Evolutionary conservation across 768 basidiomycete genomes (phyloP).

Genomic region (Rhizopogon salebrosus): DNA sequence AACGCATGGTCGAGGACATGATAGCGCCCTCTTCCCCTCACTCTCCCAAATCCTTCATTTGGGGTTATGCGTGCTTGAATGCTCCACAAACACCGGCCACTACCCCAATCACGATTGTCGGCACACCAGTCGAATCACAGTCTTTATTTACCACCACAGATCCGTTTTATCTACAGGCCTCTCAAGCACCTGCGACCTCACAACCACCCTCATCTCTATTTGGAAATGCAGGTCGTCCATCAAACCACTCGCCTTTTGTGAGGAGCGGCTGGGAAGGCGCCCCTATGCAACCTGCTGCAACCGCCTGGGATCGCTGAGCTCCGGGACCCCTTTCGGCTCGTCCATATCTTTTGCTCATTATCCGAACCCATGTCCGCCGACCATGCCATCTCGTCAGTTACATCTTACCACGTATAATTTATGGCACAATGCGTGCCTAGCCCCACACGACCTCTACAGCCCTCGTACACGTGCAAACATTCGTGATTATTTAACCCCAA

Average conservation of each 20-base stretch:
- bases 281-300: background rate
- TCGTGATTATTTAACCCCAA: constrained; percentile 1
- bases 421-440: background rate
- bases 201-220: constrained; percentile 30
- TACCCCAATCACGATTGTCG: constrained; percentile 9
- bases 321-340: background rate
- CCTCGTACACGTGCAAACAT: background rate
- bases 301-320: background rate
- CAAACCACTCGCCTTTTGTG: constrained; percentile 37
- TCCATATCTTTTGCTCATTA: background rate
- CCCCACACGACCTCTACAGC: background rate
- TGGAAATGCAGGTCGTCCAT: constrained; percentile 31
- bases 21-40: constrained; percentile 29
- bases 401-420: background rate
- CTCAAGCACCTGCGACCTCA: constrained; percentile 28
- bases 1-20: constrained; percentile 42
- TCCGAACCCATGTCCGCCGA: background rate
- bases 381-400: background rate
- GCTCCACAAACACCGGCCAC: constrained; percentile 20
- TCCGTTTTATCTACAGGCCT: constrained; percentile 43
- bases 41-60: constrained; percentile 15
- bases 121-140: constrained; percentile 19
- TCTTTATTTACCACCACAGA: constrained; percentile 42
- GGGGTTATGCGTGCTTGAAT: constrained; percentile 16
- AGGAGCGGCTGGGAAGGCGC: constrained; percentile 8